phyloP scores from a whole-genome alignment of 495 filamentous ascomycete genomes.

The Hyaloscypha finlandica region DNA sequence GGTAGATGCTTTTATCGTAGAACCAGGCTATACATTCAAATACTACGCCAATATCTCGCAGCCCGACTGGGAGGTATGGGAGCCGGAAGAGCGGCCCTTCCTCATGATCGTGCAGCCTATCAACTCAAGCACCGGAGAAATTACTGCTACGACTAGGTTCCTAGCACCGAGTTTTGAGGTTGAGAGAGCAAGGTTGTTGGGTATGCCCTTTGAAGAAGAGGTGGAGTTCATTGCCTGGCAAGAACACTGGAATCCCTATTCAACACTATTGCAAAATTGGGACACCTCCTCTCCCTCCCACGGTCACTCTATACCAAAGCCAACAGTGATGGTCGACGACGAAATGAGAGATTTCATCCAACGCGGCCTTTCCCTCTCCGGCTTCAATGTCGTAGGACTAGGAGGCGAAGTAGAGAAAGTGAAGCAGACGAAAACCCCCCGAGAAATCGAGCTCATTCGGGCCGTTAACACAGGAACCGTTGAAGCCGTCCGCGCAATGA shows the following conservation, averaged over 20 bases:
- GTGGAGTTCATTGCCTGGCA: constrained; percentile 53
- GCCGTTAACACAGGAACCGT: constrained; percentile 61
- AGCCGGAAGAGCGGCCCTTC: constrained; percentile 60
- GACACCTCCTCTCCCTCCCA: constrained; percentile 6
- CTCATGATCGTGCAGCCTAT: constrained; percentile 52
- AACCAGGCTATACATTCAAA: constrained; percentile 59
- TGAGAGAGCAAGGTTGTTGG: constrained; percentile 50
- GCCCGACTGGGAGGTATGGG: constrained; percentile 58
- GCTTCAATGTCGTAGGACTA: constrained; percentile 51
- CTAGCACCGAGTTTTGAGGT: constrained; percentile 56
- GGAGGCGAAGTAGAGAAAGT: constrained; percentile 50
- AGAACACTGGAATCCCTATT: constrained; percentile 60
- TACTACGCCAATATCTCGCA: constrained; percentile 59
- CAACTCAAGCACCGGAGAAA: constrained; percentile 33
- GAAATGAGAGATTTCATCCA: constrained; percentile 59
- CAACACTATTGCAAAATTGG: constrained; percentile 42
- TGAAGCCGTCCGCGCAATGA: constrained; percentile 53
- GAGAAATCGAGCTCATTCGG: constrained; percentile 51
- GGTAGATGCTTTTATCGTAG: constrained; percentile 53
- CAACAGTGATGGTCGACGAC: constrained; percentile 56
- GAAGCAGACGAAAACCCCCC: constrained; percentile 49
- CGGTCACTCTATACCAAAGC: constrained; percentile 21
- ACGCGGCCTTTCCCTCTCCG: constrained; percentile 45
- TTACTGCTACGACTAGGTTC: constrained; percentile 51
- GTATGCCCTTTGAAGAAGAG: constrained; percentile 48